Conservation (phyloP, 768 basidiomycete species). For the Russula compacta region DNA sequence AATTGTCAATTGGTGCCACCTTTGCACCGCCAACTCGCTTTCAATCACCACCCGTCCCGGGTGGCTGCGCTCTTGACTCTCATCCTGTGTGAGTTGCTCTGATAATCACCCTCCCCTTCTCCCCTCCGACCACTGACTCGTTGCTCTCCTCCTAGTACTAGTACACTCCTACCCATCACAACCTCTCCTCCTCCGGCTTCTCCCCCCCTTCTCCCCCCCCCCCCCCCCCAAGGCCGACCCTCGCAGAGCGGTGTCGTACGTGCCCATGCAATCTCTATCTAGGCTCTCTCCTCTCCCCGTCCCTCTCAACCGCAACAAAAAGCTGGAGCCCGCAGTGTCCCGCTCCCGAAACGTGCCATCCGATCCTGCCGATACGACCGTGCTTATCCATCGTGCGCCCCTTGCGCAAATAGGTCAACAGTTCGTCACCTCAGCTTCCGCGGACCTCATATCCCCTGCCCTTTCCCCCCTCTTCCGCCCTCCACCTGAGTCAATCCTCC, state of each 20-base stretch:
- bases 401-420: conserved; percentile 20
- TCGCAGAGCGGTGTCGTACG: not conserved
- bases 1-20: no score
- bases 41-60: no score
- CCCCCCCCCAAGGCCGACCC: not conserved
- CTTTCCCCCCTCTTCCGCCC: conserved; percentile 3
- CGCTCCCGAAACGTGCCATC: conserved; percentile 1
- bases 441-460: conserved; percentile 7
- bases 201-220: not conserved
- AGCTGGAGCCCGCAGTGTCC: conserved; percentile 6
- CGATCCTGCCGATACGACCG: conserved; percentile 14
- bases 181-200: not conserved
- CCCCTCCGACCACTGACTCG: no score
- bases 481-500: conserved; percentile 1
- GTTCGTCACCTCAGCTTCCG: not conserved
- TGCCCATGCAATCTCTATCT: conserved; percentile 11
- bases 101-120: no score
- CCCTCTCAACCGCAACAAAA: conserved; percentile 5
- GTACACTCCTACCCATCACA: no score
- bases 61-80: no score
- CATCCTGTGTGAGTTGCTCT: no score
- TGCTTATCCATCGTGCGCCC: conserved; percentile 15
- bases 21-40: no score
- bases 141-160: no score
- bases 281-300: not conserved